Base-by-base conservation (phyloP, 495 filamentous ascomycete species). In the Astrocystis sublimbata region DNA sequence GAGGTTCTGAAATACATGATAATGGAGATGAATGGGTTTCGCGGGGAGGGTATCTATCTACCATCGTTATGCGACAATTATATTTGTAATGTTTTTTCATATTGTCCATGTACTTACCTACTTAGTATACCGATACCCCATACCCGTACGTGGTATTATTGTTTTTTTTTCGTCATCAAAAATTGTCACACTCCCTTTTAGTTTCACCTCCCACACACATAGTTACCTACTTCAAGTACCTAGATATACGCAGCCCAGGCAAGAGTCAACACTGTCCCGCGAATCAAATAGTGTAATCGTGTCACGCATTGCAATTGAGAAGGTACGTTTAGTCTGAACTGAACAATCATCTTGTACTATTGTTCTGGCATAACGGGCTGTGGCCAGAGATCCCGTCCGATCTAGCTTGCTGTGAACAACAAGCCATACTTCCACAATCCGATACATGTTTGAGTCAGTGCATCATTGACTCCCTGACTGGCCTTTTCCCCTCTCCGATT, bases 181-280 rank as follows among this genome's bases (percentile, higher is more conserved):
- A n/a, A 1, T 30, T n/a, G 9, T 17, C 17, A 1, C 41, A 8
- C 6, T 13, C 26, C 8, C 7, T 15, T 6, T 42, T 19, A 4
- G 1, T 13, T 13, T n/a, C n/a, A n/a, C n/a, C n/a, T n/a, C n/a
- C n/a, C n/a, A n/a, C n/a, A n/a, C n/a, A n/a, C n/a, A n/a, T n/a
- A n/a, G n/a, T n/a, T n/a, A n/a, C n/a, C n/a, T n/a, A n/a, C n/a
- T n/a, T n/a, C n/a, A n/a, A n/a, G n/a, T n/a, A 24, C 10, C 31
- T 56, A 56, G 35, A 56, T 56, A 56, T 56, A 56, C 15, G 35
- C 33, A 42, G 15, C 52, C 42, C 52, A 56, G 35, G 42, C 52
- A 36, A 56, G 52, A 42, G 12, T 52, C 30, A 42, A 24, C 23
- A 17, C 31, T 28, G 23, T 19, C 42, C 30, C 13, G 33, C 33